These are phyloP conservation scores for Fusarium sp. DNA, from an alignment of 2,329 filamentous ascomycete genomes.

Conservation along the genomic window DNA sequence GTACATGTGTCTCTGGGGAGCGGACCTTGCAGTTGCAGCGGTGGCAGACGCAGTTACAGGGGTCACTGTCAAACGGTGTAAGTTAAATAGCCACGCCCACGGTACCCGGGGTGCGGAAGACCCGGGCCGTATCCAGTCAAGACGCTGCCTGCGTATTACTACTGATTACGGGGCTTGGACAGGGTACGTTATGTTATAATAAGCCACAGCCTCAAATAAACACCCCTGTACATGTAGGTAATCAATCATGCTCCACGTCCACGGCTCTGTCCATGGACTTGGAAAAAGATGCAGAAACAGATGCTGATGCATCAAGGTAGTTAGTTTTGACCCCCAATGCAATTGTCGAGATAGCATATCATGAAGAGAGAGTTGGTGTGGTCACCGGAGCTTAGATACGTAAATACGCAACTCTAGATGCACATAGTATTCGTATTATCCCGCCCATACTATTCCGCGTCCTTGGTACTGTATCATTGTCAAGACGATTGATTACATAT, in stretches of 20 bases:
- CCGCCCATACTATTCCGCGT: background rate
- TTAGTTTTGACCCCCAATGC: conserved; percentile 15
- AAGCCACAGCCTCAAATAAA: conserved; percentile 43
- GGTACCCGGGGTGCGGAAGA: conserved; percentile 29
- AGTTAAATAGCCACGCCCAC: conserved; percentile 17
- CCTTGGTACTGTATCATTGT: background rate
- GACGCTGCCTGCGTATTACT: conserved; percentile 14
- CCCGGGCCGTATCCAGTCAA: conserved; percentile 32
- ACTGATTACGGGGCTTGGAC: conserved; percentile 32
- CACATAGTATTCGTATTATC: conserved; percentile 15
- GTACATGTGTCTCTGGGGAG: background rate
- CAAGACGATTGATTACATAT: background rate
- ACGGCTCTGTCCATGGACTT: conserved; percentile 23
- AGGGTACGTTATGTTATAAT: conserved; percentile 28
- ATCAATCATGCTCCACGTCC: conserved; percentile 13
- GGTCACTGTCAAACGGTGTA: conserved; percentile 21
- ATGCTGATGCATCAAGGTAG: conserved; percentile 2
- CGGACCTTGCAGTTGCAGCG: conserved; percentile 29
- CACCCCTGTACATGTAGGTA: conserved; percentile 25
- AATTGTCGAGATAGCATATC: background rate
- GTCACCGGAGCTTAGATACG: conserved; percentile 26
- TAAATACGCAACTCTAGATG: conserved; percentile 20
- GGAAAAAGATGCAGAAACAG: background rate
- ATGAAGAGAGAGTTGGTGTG: conserved; percentile 1
- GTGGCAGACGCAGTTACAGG: conserved; percentile 20